Conservation (phyloP, 2,329 filamentous ascomycete genomes). For the Claviceps sp. region DNA sequence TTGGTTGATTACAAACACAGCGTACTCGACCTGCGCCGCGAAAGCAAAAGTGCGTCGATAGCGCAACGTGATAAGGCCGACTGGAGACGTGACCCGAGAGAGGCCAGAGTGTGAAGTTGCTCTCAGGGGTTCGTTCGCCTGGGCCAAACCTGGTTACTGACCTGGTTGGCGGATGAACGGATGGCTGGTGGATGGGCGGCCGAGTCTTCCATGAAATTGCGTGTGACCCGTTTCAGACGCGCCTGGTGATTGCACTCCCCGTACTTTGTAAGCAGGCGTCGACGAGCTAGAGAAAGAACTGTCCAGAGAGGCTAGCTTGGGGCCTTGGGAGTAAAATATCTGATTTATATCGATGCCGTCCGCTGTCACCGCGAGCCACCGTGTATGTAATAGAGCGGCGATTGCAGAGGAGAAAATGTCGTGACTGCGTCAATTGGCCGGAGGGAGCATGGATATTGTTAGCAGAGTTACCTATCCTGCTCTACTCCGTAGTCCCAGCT, state of each 20-base stretch:
- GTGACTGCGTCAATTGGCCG: background rate
- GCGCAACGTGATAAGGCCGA: constrained; percentile 3
- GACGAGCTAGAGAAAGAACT: background rate
- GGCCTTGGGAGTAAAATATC: background rate
- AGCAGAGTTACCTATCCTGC: background rate
- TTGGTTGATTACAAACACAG: background rate
- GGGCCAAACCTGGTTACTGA: constrained; percentile 2
- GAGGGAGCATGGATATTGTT: background rate
- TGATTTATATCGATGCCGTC: background rate
- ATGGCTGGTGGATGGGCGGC: background rate
- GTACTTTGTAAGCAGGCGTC: background rate
- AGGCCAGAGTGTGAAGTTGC: constrained; percentile 5
- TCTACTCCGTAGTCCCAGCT: background rate
- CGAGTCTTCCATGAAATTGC: constrained; percentile 3
- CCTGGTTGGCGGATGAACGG: constrained; percentile 3
- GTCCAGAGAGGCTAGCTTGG: background rate
- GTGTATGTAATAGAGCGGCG: background rate
- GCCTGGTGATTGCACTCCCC: background rate
- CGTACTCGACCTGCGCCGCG: constrained; percentile 1
- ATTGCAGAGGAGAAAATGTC: background rate
- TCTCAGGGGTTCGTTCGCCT: constrained; percentile 2
- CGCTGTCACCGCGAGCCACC: background rate
- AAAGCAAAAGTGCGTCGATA: constrained; percentile 4
- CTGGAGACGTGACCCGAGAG: background rate
- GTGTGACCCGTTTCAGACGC: background rate